Conservation (phyloP, 106 monocot genomes). For the Allium fistulosum region DNA sequence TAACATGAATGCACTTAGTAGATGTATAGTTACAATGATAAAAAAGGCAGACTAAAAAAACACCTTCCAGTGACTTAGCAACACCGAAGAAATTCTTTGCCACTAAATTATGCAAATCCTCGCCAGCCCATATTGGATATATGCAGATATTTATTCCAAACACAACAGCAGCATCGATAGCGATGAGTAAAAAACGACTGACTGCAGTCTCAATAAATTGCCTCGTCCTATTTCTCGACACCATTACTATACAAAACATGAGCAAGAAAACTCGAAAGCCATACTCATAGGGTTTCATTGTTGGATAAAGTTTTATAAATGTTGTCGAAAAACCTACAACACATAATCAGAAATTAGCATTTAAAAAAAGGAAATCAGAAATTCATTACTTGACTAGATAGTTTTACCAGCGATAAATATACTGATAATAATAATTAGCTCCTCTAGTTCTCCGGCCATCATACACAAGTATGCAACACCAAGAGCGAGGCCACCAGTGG, state of each 20-base stretch:
- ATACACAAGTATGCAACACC: constrained; percentile 49
- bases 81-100: constrained; percentile 81
- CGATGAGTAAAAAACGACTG: constrained; percentile 74
- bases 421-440: constrained; percentile 46
- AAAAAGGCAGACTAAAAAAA: not conserved
- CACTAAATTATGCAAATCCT: constrained; percentile 90
- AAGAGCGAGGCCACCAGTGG: constrained; percentile 71
- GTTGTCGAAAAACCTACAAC: constrained; percentile 54
- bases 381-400: not conserved
- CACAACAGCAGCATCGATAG: constrained; percentile 67
- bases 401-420: constrained; percentile 59
- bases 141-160: constrained; percentile 89
- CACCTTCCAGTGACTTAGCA: constrained; percentile 94
- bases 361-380: not conserved
- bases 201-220: constrained; percentile 56
- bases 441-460: constrained; percentile 40
- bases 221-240: constrained; percentile 69
- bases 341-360: constrained; percentile 9
- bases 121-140: constrained; percentile 98
- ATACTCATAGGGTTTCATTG: constrained; percentile 93
- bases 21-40: no score
- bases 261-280: constrained; percentile 92
- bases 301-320: constrained; percentile 77
- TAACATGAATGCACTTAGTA: no score
- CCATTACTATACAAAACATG: constrained; percentile 75